Conservation (phyloP, 768 basidiomycete species). For the Phlebiopsis gigantea region DNA sequence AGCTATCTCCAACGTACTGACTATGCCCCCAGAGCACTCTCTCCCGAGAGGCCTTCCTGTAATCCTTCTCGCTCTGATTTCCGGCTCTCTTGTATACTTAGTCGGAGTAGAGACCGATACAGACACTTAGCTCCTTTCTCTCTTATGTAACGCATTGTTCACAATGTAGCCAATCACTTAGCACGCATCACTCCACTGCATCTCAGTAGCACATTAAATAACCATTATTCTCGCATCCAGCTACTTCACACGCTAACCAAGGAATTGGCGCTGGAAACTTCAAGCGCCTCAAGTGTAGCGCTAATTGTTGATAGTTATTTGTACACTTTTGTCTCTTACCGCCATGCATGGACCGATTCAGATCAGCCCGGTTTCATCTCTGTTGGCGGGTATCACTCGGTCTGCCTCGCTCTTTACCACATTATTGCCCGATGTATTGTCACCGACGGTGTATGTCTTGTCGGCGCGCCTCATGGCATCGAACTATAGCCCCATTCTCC, state of each 20-base stretch:
- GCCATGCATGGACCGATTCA: too few relatives aligned
- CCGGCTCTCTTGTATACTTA: background rate
- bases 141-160: background rate
- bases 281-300: background rate
- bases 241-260: too few relatives aligned
- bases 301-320: constrained; percentile 1
- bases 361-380: too few relatives aligned
- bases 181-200: background rate
- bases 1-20: background rate
- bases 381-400: background rate
- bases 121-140: background rate
- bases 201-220: too few relatives aligned
- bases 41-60: constrained; percentile 23
- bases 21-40: constrained; percentile 17
- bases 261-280: too few relatives aligned
- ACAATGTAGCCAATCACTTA: constrained; percentile 2
- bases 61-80: background rate
- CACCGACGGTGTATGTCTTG: background rate
- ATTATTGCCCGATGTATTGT: background rate
- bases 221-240: too few relatives aligned
- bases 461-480: constrained; percentile 9
- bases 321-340: background rate
- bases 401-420: background rate
- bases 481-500: constrained; percentile 8
- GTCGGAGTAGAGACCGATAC: background rate